Evolutionary conservation across 2,329 filamentous ascomycete genomes (phyloP), one percentile per base, ranked within the genome.

Genomic region (Aspergillus chevalieri): DNA sequence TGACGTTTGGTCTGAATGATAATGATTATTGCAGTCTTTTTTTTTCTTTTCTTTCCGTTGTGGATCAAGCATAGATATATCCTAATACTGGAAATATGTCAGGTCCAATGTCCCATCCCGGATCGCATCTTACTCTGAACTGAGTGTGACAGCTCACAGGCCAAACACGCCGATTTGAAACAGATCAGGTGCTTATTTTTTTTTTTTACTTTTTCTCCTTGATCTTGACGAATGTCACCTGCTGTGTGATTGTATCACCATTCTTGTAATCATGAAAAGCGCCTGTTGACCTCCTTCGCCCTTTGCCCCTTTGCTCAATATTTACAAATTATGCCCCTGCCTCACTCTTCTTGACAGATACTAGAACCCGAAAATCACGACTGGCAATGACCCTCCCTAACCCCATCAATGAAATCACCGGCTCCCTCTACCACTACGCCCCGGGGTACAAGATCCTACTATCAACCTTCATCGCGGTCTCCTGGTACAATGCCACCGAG

Each of bases 401-500:
- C 44, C 52, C 61, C 3, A 52, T 64, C 17, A 59, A 65, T 49
- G 65, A 64, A 7, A 65, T 68, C 12, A 59, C 62, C 2, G 64
- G 64, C 7, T 51, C 55, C n/a, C 57, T 67, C 6, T 61, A 59
- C 4, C 49, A 54, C 34, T 54, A 58, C 28, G 52, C 52, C 33
- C 49, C 57, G 9, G 47, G 52, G 2, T 50, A 64, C 10, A 57
- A 61, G 46, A 57, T 62, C 48, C 55, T 53, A 2, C 51, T 68
- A 2, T 46, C 66, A 14, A 57, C 62, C 15, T 69, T 70, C 49
- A 65, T 68, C 51, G 56, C 62, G 17, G 65, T 81, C 6, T 63
- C 71, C 26, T 65, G 64, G 21, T 74, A 73, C 56, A 75, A 86
- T 12, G 77, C 78, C 1, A 43, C 69, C 48, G 73, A 74, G 53